Base-by-base conservation (phyloP, 1,284 basidiomycete species). In the Singerocomus rubriflavus region DNA sequence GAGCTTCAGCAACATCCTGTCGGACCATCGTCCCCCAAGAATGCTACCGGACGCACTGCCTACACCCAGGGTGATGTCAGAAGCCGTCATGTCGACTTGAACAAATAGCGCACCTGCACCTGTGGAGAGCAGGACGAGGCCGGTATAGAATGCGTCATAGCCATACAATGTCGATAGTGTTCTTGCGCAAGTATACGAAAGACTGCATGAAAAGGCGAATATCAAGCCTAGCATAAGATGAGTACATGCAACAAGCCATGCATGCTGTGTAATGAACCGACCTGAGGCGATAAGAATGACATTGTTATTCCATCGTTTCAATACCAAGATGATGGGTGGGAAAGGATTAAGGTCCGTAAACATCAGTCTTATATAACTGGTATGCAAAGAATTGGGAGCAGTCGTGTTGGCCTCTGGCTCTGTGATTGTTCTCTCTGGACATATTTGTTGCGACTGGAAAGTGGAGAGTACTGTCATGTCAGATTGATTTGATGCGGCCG, bases 11-110 rank as follows among this genome's bases (percentile, higher is more conserved):
- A 93, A 73, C 30, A 80, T 74, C 46, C 70, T 67, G 65, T 96
- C 93, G 2, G 86, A 90, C 72, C 82, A 91, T n/a, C 82, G 72
- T 0, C 93, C 93, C 9, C 92, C 93, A 0, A 87, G 56, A 10
- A 93, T 57, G 48, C 84, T 87, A 6, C 92, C 92, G 1, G 71
- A 60, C 37, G 91, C 74, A 57, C 78, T 81, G 1, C 90, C 90
- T 67, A 71, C 32, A 17, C 29, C 10, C n/a, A 27, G n/a, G 14
- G 16, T 33, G 37, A 4, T 16, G 25, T 26, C 39, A 50, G 29
- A 43, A 34, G 7, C 21, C n/a, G 5, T 25, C 29, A 39, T 46
- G 43, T 16, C 32, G 26, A 42, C 34, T 38, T 30, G 14, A 35
- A 21, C 11, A 35, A 40, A 10, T 26, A n/a, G 44, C 75, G 21